Evolutionary conservation across 169 alveolate genomes (phyloP).

Genomic region (Plasmodium berghei): DNA sequence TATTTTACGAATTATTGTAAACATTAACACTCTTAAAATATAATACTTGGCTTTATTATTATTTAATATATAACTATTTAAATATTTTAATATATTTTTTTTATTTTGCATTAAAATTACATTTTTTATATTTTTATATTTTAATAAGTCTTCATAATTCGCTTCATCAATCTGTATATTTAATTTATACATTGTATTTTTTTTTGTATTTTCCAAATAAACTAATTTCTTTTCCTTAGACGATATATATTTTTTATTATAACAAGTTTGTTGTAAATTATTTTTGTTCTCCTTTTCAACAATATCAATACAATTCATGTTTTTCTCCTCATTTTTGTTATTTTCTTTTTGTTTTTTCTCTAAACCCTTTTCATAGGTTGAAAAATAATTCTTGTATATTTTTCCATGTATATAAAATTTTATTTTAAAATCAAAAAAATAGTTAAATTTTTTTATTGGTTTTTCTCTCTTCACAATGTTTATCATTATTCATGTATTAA

Average conservation of each 20-base stretch:
- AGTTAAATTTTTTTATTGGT: too few species aligned
- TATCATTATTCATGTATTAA: too few species aligned
- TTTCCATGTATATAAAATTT: too few species aligned
- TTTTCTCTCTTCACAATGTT: too few species aligned
- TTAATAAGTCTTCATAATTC: conserved; percentile 26
- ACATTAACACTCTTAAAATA: conserved; percentile 44
- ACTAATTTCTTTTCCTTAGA: conserved; percentile 2
- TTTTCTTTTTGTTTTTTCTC: too few species aligned
- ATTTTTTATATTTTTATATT: conserved; percentile 59
- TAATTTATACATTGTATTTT: conserved; percentile 8
- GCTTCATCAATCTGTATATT: conserved; percentile 48
- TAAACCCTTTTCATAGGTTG: too few species aligned
- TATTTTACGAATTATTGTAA: conserved; percentile 14
- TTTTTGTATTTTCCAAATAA: conserved; percentile 16
- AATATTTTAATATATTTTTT: conserved; percentile 32
- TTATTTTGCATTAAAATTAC: conserved; percentile 20
- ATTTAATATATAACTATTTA: conserved; percentile 33
- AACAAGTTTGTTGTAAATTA: neutral
- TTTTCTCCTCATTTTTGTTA: neutral
- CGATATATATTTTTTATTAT: too few species aligned
- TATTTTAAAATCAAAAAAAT: too few species aligned
- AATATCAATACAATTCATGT: neutral
- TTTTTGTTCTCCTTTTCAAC: neutral
- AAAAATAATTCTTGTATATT: too few species aligned
- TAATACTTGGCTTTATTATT: conserved; percentile 54